A percentile compares a stretch with the other conserved stretches of the same genome.
Evolutionary conservation across 2,329 filamentous ascomycete genomes (phyloP).

Genomic region (Trichophyton mentagrophytes): DNA sequence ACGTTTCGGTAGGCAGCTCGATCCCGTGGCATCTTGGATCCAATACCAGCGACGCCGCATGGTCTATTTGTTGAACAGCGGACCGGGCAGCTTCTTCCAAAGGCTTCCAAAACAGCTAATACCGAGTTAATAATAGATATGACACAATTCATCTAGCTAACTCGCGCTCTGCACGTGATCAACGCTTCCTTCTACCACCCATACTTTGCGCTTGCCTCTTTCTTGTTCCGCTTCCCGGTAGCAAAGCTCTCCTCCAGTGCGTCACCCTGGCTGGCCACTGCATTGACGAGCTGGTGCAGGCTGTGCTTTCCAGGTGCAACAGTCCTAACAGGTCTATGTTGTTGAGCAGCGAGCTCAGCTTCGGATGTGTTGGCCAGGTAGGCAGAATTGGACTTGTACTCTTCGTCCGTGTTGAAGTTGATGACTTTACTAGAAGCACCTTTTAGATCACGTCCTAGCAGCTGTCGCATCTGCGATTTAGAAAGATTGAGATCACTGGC

Average conservation of each 20-base stretch:
- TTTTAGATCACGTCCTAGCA: constrained; percentile 57
- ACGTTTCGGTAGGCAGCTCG: constrained; percentile 12
- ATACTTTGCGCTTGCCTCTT: constrained; percentile 69
- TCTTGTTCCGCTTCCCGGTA: constrained; percentile 61
- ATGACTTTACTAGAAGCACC: constrained; percentile 51
- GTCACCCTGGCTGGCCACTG: constrained; percentile 68
- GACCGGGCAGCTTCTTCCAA: too few relatives aligned
- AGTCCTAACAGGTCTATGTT: constrained; percentile 69
- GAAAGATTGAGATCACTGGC: constrained; percentile 70
- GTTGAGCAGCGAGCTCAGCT: constrained; percentile 34
- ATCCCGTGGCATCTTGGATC: not conserved
- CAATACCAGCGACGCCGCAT: too few relatives aligned
- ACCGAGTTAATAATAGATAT: too few relatives aligned
- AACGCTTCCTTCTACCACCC: constrained; percentile 49
- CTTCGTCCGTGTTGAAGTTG: constrained; percentile 77
- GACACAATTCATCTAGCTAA: too few relatives aligned
- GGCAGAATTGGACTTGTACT: constrained; percentile 75
- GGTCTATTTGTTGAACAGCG: too few relatives aligned
- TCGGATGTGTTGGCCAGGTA: constrained; percentile 57
- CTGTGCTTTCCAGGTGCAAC: constrained; percentile 84
- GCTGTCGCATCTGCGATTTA: constrained; percentile 60
- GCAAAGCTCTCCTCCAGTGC: constrained; percentile 89
- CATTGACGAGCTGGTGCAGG: constrained; percentile 73
- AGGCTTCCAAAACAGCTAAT: too few relatives aligned
- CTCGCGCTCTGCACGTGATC: too few relatives aligned